Evolutionary conservation across 345 rosid genomes (phyloP).

Genomic region (Eucalyptus cloeziana): DNA sequence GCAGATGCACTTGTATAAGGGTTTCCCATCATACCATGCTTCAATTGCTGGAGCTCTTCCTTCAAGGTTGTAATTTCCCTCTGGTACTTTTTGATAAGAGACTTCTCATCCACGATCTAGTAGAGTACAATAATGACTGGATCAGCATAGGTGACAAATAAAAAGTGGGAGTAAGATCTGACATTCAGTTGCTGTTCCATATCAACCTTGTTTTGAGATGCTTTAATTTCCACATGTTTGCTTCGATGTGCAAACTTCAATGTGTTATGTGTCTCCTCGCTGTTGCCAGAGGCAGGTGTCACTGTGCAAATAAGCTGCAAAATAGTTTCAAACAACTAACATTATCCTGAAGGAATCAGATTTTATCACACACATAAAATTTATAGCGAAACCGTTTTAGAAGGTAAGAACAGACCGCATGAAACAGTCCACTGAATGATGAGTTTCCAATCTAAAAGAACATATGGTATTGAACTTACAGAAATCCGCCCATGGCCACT

Average conservation of each 20-base stretch:
- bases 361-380: background rate
- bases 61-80: slow-evolving; percentile 53
- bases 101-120: slow-evolving; percentile 74
- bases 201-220: slow-evolving; percentile 55
- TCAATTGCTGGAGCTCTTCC: slow-evolving; percentile 59
- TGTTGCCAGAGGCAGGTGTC: slow-evolving; percentile 61
- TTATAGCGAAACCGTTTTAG: background rate
- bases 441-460: background rate
- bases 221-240: slow-evolving; percentile 56
- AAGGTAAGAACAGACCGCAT: background rate
- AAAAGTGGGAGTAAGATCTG: background rate
- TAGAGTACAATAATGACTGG: background rate
- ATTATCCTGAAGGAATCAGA: background rate
- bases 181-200: background rate
- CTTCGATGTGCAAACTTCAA: slow-evolving; percentile 66
- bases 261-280: slow-evolving; percentile 69
- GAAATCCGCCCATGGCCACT: slow-evolving; percentile 63
- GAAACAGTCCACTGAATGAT: background rate
- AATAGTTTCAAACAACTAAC: background rate
- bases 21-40: slow-evolving; percentile 31
- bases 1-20: slow-evolving; percentile 23
- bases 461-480: slow-evolving; percentile 19
- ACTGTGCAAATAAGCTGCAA: slow-evolving; percentile 63
- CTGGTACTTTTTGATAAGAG: slow-evolving; percentile 64
- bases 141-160: background rate